A percentile compares a stretch with the other conserved stretches of the same genome.
Evolutionary conservation across 345 rosid species (phyloP).

Genomic region (Populus nigra): DNA sequence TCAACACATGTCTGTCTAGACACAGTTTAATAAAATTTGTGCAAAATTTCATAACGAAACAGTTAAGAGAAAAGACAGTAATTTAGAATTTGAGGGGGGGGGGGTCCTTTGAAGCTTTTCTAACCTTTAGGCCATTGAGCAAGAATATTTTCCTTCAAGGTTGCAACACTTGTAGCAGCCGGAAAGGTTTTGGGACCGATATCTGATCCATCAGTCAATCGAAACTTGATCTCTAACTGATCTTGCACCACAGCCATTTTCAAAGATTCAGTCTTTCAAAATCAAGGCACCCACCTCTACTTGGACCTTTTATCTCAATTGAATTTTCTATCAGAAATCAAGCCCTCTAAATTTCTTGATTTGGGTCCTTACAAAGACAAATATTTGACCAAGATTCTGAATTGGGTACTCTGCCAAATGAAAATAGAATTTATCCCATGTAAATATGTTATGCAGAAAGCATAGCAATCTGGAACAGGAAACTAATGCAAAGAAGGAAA

Average conservation of each 20-base stretch:
- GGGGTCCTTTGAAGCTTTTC: conserved; percentile 5
- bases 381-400: conserved; percentile 19
- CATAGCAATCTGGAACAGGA: conserved; percentile 8
- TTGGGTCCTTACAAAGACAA: conserved; percentile 8
- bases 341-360: conserved; percentile 15
- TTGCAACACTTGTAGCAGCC: conserved; percentile 75
- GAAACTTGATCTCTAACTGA: conserved; percentile 90
- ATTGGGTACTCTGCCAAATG: conserved; percentile 26
- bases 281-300: conserved; percentile 22
- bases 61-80: background rate
- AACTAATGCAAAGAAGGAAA: conserved; percentile 11
- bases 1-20: background rate
- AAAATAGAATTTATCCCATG: conserved; percentile 2
- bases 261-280: conserved; percentile 19
- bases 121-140: conserved; percentile 98
- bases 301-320: conserved; percentile 20
- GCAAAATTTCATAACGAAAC: conserved; percentile 9
- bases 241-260: conserved; percentile 75
- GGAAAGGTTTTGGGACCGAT: conserved; percentile 90
- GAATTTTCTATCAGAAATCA: conserved; percentile 15
- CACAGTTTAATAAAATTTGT: background rate
- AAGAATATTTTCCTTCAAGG: conserved; percentile 85
- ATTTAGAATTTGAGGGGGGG: background rate
- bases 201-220: conserved; percentile 86
- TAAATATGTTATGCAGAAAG: conserved; percentile 3